These are phyloP conservation scores for Neonectria neomacrospora DNA, from an alignment of 2,329 filamentous ascomycete species.

Conservation along the genomic window DNA sequence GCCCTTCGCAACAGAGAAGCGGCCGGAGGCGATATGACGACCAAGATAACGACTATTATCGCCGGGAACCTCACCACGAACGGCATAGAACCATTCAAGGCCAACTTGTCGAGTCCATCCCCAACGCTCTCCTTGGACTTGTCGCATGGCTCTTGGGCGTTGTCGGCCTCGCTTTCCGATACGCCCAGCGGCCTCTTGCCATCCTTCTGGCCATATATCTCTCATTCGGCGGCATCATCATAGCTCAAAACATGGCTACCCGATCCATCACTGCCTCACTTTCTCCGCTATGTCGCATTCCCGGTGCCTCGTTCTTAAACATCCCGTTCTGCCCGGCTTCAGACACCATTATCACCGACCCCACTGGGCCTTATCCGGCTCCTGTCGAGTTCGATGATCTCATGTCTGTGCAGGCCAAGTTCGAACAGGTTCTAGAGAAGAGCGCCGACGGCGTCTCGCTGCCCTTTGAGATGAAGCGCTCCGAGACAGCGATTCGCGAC, in stretches of 20 bases:
- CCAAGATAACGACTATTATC: slow-evolving; percentile 31
- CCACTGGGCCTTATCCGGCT: slow-evolving; percentile 32
- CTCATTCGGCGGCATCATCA: slow-evolving; percentile 66
- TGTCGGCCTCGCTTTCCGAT: slow-evolving; percentile 67
- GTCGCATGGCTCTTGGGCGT: slow-evolving; percentile 65
- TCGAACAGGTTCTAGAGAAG: slow-evolving; percentile 79
- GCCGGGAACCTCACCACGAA: slow-evolving; percentile 24
- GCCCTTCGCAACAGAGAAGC: slow-evolving; percentile 41
- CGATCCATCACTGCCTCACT: slow-evolving; percentile 70
- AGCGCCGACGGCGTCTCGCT: slow-evolving; percentile 73
- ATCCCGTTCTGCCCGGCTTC: slow-evolving; percentile 70
- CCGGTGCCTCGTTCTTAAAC: slow-evolving; percentile 69
- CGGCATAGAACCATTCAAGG: slow-evolving; percentile 40
- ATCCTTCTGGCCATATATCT: slow-evolving; percentile 71
- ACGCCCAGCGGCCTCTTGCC: slow-evolving; percentile 73
- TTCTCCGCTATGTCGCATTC: slow-evolving; percentile 76
- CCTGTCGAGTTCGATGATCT: slow-evolving; percentile 77
- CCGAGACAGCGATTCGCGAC: slow-evolving; percentile 79
- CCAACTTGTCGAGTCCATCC: slow-evolving; percentile 51
- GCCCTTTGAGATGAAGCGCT: slow-evolving; percentile 82
- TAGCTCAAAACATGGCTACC: slow-evolving; percentile 71
- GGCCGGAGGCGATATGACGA: slow-evolving; percentile 30
- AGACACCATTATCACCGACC: slow-evolving; percentile 42
- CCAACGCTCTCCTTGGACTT: slow-evolving; percentile 53
- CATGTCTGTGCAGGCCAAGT: slow-evolving; percentile 78